Conservation (phyloP, 805 yeast species). For the Tetrapisispora iriomotensis region DNA sequence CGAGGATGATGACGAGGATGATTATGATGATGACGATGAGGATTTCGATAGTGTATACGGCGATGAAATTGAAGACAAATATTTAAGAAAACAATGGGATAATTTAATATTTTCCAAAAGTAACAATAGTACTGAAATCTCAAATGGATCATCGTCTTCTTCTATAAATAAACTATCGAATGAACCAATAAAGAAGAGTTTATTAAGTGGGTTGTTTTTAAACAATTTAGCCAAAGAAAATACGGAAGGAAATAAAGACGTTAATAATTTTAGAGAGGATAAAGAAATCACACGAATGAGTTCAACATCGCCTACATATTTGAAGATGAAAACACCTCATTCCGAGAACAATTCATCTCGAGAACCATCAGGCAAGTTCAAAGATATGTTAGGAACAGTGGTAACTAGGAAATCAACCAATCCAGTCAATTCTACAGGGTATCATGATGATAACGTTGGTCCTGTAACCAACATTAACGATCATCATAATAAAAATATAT, state of each 20-base stretch:
- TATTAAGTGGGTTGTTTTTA: slow-evolving; percentile 24
- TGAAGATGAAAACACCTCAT: too few relatives aligned
- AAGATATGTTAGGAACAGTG: not conserved
- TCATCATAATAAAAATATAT: not conserved
- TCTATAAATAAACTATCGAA: slow-evolving; percentile 4
- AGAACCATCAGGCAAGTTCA: not conserved
- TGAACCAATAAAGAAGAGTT: slow-evolving; percentile 19
- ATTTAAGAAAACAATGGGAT: slow-evolving; percentile 27
- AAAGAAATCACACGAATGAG: not conserved
- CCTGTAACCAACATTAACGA: not conserved
- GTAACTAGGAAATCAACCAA: not conserved
- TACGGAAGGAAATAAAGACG: not conserved
- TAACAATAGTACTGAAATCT: not conserved
- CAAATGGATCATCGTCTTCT: not conserved
- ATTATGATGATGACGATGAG: slow-evolving; percentile 15
- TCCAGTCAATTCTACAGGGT: not conserved
- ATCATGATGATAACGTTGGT: not conserved
- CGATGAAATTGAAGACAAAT: slow-evolving; percentile 26
- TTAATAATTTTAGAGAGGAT: not conserved
- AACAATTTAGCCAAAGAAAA: slow-evolving; percentile 10
- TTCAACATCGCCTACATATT: not conserved
- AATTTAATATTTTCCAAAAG: slow-evolving; percentile 20
- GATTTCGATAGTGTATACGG: slow-evolving; percentile 15
- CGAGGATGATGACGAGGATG: slow-evolving; percentile 14
- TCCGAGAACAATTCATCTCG: not conserved